Evolutionary conservation across 108 stramenopile species (phyloP).

Genomic region (Discostella pseudostelligera): DNA sequence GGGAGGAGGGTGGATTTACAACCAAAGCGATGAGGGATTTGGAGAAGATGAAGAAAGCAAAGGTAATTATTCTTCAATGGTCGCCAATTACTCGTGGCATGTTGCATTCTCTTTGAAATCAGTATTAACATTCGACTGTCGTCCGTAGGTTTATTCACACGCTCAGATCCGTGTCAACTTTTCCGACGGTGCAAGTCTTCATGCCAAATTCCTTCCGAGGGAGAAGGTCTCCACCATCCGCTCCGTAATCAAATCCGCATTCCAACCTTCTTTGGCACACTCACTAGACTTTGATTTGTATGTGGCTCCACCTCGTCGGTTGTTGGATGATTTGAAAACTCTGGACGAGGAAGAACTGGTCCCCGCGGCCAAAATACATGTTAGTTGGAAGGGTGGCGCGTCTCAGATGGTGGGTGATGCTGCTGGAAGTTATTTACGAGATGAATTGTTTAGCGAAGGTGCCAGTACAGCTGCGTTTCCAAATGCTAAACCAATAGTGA

Average conservation of each 20-base stretch:
- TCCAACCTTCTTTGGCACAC: constrained; percentile 18
- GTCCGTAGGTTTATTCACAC: constrained; percentile 62
- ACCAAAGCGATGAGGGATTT: constrained; percentile 88
- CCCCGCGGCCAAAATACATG: constrained; percentile 79
- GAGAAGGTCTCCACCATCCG: constrained; percentile 54
- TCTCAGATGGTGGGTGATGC: neutral
- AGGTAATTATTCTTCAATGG: constrained; percentile 35
- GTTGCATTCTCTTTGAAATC: too few relatives aligned
- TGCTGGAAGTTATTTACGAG: constrained; percentile 24
- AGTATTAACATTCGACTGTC: too few relatives aligned
- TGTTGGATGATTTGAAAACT: constrained; percentile 47
- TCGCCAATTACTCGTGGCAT: neutral
- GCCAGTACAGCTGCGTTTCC: constrained; percentile 32
- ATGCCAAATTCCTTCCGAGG: constrained; percentile 63
- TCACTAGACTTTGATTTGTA: constrained; percentile 66
- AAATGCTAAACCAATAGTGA: constrained; percentile 35
- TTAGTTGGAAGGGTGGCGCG: constrained; percentile 58
- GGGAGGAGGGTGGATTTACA: constrained; percentile 70
- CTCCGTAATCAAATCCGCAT: constrained; percentile 33
- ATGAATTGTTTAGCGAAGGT: constrained; percentile 36
- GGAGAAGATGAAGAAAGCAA: constrained; percentile 68
- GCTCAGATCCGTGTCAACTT: constrained; percentile 67
- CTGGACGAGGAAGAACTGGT: constrained; percentile 66
- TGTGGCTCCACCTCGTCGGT: constrained; percentile 71
- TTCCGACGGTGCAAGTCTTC: constrained; percentile 54